Conservation (phyloP, 2,329 filamentous ascomycete genomes). For the Diaporthe vaccinii region DNA sequence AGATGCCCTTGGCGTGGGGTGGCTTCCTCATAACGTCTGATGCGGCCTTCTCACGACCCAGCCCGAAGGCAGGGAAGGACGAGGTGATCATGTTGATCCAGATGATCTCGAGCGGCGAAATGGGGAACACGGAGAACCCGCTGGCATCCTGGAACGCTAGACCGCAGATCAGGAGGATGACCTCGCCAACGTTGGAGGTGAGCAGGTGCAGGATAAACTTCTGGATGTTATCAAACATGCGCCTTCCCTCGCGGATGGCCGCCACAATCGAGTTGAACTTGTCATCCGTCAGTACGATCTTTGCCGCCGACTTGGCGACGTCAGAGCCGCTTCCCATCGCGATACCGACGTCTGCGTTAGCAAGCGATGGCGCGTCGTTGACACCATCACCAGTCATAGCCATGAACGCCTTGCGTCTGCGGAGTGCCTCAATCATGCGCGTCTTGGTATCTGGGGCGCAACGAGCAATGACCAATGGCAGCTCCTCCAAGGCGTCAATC, state of each 20-base stretch:
- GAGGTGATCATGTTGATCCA: conserved; percentile 97
- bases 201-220: conserved; percentile 88
- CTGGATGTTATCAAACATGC: conserved; percentile 91
- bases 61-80: conserved; percentile 87
- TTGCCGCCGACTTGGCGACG: conserved; percentile 85
- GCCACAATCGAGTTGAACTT: conserved; percentile 90
- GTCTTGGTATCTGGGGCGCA: conserved; percentile 90
- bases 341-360: conserved; percentile 86
- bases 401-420: conserved; percentile 80
- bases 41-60: conserved; percentile 83
- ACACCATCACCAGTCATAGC: conserved; percentile 93
- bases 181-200: conserved; percentile 86
- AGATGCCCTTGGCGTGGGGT: conserved; percentile 82
- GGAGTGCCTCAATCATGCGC: conserved; percentile 90
- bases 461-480: conserved; percentile 86
- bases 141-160: conserved; percentile 82
- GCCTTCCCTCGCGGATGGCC: conserved; percentile 84
- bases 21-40: conserved; percentile 84
- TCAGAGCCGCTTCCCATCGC: conserved; percentile 92
- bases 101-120: conserved; percentile 87
- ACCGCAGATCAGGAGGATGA: conserved; percentile 84
- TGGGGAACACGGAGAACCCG: conserved; percentile 84
- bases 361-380: conserved; percentile 87
- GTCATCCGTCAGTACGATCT: conserved; percentile 88
- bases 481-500: conserved; percentile 80